A percentile compares a stretch with the other conserved stretches of the same genome.
Conservation (phyloP, 2,329 filamentous ascomycete genomes). For the Trichoderma citrinoviride region DNA sequence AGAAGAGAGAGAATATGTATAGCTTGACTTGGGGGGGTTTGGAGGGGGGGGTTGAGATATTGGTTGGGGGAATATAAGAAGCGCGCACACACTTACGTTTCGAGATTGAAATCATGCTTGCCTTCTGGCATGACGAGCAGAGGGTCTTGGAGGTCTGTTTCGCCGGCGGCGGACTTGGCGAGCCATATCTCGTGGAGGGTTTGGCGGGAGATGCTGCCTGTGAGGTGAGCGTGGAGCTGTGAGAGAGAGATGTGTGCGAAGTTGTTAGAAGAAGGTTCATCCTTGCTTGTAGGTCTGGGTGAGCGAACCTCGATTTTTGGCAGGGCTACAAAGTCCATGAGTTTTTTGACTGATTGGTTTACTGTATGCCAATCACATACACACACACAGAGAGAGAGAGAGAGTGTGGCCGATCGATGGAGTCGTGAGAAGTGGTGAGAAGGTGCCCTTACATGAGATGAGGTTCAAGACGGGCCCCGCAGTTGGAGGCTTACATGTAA, state of each 20-base stretch:
- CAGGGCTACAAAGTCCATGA: conserved; percentile 47
- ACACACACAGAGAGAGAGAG: no score
- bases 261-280: no score
- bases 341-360: neutral
- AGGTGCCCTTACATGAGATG: no score
- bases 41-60: no score
- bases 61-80: no score
- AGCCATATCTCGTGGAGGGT: conserved; percentile 74
- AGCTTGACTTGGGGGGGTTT: no score
- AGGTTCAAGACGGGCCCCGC: neutral
- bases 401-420: no score
- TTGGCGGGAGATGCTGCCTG: conserved; percentile 70
- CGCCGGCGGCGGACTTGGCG: conserved; percentile 51
- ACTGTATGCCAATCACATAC: no score
- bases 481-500: conserved; percentile 1
- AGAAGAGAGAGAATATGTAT: no score
- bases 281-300: neutral
- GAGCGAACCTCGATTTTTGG: conserved; percentile 54
- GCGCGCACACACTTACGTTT: no score
- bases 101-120: conserved; percentile 69
- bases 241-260: neutral
- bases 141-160: conserved; percentile 63
- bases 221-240: conserved; percentile 77
- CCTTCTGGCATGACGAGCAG: conserved; percentile 64
- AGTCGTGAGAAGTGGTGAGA: neutral